Evolutionary conservation across 441 rosid genomes (phyloP), one percentile per base, ranked within the genome.

Genomic region (Cnidoscolus chayamansa): DNA sequence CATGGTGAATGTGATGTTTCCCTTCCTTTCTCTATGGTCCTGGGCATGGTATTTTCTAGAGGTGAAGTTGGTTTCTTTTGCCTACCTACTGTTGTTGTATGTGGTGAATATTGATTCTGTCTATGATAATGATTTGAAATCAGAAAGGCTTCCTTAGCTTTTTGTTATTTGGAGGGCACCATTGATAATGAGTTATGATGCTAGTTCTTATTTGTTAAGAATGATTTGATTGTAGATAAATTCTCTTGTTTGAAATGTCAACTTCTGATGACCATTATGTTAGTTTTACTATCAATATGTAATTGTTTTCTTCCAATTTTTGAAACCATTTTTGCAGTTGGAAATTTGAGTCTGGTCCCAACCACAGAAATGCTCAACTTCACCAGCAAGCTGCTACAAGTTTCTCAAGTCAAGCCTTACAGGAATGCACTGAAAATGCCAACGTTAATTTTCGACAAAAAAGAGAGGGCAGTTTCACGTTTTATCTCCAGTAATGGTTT

Each of bases 341-440:
- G 90, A 78, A 91, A 83, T 82, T 73, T 70, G 79, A 81, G 89
- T 82, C 67, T 77, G 55, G 83, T 79, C 66, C 86, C 90, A 19
- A 80, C 84, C 2, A n/a, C 79, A 45, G 91, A 89, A 74, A 75
- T 87, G 50, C 78, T 85, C 53, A 78, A 80, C 74, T 81, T 84
- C 76, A 79, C 85, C 40, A 80, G 90, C 79, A 88, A 89, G 84
- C 83, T 90, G 74, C 89, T 88, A 64, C 76, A 80, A 65, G 84
- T 78, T 70, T 82, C 86, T 68, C 81, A 68, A 65, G 76, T 82
- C 55, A 88, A 84, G 87, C 80, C 48, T 65, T 75, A 72, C 71
- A 88, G 98, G 86, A 83, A 85, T 72, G 69, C 50, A 74, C 78
- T 96, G 82, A 90, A 82, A 74, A 96, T 96, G 99, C 99, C 99